A percentile compares a stretch with the other conserved stretches of the same genome.
phyloP scores from a whole-genome alignment of 148 eudicot genomes.

The Pharnaceum exiguum region DNA sequence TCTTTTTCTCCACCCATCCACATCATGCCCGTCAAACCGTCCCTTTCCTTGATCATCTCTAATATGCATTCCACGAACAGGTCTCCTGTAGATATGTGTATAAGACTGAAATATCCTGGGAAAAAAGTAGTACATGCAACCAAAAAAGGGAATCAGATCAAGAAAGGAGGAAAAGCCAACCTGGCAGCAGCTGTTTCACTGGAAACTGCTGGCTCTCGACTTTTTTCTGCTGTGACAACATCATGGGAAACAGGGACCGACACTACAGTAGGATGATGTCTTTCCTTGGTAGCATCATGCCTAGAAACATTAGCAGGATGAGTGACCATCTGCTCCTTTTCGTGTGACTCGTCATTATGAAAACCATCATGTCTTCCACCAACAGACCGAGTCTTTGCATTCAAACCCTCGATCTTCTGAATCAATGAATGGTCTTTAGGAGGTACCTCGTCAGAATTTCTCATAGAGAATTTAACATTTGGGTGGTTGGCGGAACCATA shows the following conservation, averaged over 20 bases:
- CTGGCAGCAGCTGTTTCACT: slow-evolving; percentile 35
- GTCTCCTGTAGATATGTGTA: slow-evolving; percentile 45
- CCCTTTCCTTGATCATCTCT: slow-evolving; percentile 48
- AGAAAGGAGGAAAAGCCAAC: slow-evolving; percentile 30
- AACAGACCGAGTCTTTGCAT: slow-evolving; percentile 71
- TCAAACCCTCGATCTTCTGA: slow-evolving; percentile 74
- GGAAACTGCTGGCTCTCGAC: slow-evolving; percentile 26
- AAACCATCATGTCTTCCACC: slow-evolving; percentile 45
- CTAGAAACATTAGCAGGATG: slow-evolving; percentile 22
- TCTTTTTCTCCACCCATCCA: slow-evolving; percentile 55
- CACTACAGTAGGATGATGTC: slow-evolving; percentile 33
- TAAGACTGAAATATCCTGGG: too few species aligned
- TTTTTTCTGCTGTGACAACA: slow-evolving; percentile 29
- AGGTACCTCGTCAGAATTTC: slow-evolving; percentile 27
- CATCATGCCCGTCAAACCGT: slow-evolving; percentile 40
- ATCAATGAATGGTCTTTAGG: slow-evolving; percentile 53
- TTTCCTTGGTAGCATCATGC: slow-evolving; percentile 28
- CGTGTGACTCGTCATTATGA: slow-evolving; percentile 30
- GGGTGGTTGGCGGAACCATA: slow-evolving; percentile 16
- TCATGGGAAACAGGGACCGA: slow-evolving; percentile 34
- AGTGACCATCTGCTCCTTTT: slow-evolving; percentile 22
- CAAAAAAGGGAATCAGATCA: not conserved
- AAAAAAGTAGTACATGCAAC: too few species aligned
- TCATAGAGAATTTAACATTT: slow-evolving; percentile 20
- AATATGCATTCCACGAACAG: slow-evolving; percentile 40